Conservation (phyloP, 2,329 filamentous ascomycete species). For the Rhexocercosporidium sp. region DNA sequence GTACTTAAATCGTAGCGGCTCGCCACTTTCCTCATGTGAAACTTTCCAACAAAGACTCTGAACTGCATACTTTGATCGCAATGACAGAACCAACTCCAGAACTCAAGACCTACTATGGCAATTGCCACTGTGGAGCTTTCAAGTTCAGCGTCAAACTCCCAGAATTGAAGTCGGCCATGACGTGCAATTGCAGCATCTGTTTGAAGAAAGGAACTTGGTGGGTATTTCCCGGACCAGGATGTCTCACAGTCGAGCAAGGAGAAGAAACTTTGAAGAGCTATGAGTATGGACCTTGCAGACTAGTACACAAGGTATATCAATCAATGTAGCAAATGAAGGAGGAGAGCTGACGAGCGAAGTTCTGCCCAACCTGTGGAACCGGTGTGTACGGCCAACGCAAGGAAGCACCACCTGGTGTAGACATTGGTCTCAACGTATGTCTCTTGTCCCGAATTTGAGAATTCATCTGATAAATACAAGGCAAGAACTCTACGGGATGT, state of each 20-base stretch:
- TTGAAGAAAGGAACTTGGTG: slow-evolving; percentile 53
- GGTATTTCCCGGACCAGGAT: slow-evolving; percentile 40
- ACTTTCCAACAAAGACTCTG: not conserved
- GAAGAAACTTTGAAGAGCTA: slow-evolving; percentile 50
- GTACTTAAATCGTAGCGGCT: not conserved
- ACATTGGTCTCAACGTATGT: slow-evolving; percentile 51
- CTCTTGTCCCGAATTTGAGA: not conserved
- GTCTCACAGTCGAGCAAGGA: slow-evolving; percentile 55
- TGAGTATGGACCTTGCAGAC: slow-evolving; percentile 47
- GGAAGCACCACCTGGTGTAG: slow-evolving; percentile 38
- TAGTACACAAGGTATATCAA: slow-evolving; percentile 48
- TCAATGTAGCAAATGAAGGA: not conserved
- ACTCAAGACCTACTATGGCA: slow-evolving; percentile 51
- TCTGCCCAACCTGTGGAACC: slow-evolving; percentile 57
- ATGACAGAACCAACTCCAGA: slow-evolving; percentile 1
- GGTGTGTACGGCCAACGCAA: slow-evolving; percentile 45
- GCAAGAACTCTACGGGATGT: slow-evolving; percentile 28
- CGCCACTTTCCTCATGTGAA: not conserved
- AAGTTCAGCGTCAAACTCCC: slow-evolving; percentile 58
- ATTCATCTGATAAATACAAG: slow-evolving; percentile 13
- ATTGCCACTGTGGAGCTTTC: slow-evolving; percentile 62
- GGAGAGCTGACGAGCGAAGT: slow-evolving; percentile 45
- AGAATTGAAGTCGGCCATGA: slow-evolving; percentile 59
- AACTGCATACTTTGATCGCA: not conserved
- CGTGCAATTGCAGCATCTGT: slow-evolving; percentile 74